These are phyloP conservation scores for Kwoniella europaea DNA, from an alignment of 768 basidiomycete genomes.

Conservation along the genomic window DNA sequence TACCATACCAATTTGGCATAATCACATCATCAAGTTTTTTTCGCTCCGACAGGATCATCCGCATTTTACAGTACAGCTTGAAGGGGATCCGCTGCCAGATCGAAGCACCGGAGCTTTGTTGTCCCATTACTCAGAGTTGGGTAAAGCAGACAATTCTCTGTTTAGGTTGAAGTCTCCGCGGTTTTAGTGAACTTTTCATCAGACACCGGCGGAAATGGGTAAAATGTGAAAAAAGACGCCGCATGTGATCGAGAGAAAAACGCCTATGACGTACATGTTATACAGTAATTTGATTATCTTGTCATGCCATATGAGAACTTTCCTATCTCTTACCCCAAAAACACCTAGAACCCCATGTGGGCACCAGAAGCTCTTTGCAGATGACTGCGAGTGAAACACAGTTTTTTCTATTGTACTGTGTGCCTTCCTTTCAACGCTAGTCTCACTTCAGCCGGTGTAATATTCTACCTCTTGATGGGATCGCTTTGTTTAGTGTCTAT, in stretches of 20 bases:
- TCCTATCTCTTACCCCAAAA: not conserved
- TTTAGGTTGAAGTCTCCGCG: not conserved
- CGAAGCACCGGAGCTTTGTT: no score
- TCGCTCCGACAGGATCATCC: no score
- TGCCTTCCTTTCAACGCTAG: not conserved
- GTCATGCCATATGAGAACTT: not conserved
- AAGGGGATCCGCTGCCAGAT: no score
- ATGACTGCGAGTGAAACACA: no score
- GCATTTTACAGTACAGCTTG: no score
- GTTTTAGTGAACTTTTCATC: not conserved
- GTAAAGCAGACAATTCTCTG: no score
- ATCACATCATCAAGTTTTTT: no score
- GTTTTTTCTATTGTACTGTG: not conserved
- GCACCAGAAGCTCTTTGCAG: not conserved
- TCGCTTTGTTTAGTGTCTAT: not conserved
- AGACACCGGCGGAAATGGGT: not conserved
- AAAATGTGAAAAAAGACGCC: not conserved
- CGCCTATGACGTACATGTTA: no score
- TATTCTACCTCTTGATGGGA: not conserved
- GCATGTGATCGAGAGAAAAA: no score
- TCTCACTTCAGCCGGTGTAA: not conserved
- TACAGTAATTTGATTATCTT: not conserved
- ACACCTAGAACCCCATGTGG: not conserved
- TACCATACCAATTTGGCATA: no score
- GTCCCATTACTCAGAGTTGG: no score